A percentile compares a stretch with the other conserved stretches of the same genome.
Conservation (phyloP, 1,139 yeast species). For the Trichomonascaceae sp. region DNA sequence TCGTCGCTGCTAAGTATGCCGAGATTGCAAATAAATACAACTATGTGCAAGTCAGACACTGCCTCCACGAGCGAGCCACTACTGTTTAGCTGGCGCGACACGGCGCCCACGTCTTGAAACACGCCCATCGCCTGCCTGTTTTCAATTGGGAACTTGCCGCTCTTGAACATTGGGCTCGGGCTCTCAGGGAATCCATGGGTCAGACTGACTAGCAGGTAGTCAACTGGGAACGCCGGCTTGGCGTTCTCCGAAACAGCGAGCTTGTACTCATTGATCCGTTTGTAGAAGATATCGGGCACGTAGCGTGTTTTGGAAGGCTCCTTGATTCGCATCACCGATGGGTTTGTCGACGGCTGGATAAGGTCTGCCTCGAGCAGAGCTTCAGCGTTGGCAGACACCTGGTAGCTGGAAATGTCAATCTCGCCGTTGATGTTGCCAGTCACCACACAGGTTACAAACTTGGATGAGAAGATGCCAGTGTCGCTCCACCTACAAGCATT, state of each 20-base stretch:
- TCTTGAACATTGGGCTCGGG: slow-evolving; percentile 34
- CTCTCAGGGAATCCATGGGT: slow-evolving; percentile 84
- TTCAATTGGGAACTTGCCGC: slow-evolving; percentile 52
- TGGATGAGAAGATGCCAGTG: slow-evolving; percentile 65
- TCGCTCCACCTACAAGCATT: slow-evolving; percentile 53
- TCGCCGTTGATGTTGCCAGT: slow-evolving; percentile 80
- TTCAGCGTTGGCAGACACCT: slow-evolving; percentile 79
- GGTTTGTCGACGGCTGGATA: slow-evolving; percentile 80
- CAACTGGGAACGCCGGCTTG: slow-evolving; percentile 93
- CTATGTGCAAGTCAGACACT: slow-evolving; percentile 60
- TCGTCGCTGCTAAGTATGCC: slow-evolving; percentile 42
- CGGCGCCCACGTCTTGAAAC: slow-evolving; percentile 48
- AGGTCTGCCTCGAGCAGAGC: slow-evolving; percentile 79
- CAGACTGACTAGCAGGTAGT: slow-evolving; percentile 73
- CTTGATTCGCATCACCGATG: slow-evolving; percentile 74
- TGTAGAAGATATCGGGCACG: slow-evolving; percentile 89
- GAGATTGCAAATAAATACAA: slow-evolving; percentile 41
- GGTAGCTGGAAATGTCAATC: slow-evolving; percentile 84
- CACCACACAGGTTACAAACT: slow-evolving; percentile 85
- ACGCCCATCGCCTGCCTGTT: slow-evolving; percentile 66
- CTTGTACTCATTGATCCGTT: slow-evolving; percentile 77
- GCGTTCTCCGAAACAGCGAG: slow-evolving; percentile 80
- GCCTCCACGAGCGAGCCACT: slow-evolving; percentile 24
- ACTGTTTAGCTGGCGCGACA: slow-evolving; percentile 32
- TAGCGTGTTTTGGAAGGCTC: slow-evolving; percentile 58